Evolutionary conservation across 805 yeast genomes (phyloP), one percentile per base, ranked within the genome.

Genomic region (Sporopachydermia lactativora): DNA sequence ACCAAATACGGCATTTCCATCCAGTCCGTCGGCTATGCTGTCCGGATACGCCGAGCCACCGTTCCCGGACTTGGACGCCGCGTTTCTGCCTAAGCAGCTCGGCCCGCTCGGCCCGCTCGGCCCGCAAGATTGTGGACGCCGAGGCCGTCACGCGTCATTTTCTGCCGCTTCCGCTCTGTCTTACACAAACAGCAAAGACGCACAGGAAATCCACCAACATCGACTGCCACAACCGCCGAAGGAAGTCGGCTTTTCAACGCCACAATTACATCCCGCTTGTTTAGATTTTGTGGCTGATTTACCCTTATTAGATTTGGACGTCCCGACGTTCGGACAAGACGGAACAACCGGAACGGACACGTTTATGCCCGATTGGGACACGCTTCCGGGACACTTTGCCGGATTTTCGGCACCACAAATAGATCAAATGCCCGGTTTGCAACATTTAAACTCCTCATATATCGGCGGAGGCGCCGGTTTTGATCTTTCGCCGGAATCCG

Each of bases 171-270:
- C 76, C 11, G 71, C 78, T 1, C 57, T 66, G 4, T 71, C 82
- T 0, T 78, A 80, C 51, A 66, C 79, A 1, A 70, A 70, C n/a
- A 49, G 58, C 19, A 65, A 67, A 45, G 78, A 71, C 37, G 62
- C 66, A 3, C 37, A 51, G 24, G 45, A 52, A 17, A 62, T 65
- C 35, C 61, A 57, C 34, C 45, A 59, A 53, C 42, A 48, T 58
- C 14, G 60, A 59, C 18, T 61, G 71, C 40, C 66, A 3, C 71
- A 68, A 34, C 71, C 70, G 0, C 86, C 88, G 1, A 70, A 68
- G 36, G 85, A 81, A 50, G 86, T 81, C 17, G 82, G 78, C 2
- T 83, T 81, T 53, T 74, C 94, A 1, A 81, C 94, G 1, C 95
- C 95, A 2, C 94, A 84, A 55, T 51, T 75, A 37, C 51, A 65